A percentile compares a stretch with the other conserved stretches of the same genome.
Evolutionary conservation across 257 asterid genomes (phyloP).

Genomic region (Marsdenia floribunda): DNA sequence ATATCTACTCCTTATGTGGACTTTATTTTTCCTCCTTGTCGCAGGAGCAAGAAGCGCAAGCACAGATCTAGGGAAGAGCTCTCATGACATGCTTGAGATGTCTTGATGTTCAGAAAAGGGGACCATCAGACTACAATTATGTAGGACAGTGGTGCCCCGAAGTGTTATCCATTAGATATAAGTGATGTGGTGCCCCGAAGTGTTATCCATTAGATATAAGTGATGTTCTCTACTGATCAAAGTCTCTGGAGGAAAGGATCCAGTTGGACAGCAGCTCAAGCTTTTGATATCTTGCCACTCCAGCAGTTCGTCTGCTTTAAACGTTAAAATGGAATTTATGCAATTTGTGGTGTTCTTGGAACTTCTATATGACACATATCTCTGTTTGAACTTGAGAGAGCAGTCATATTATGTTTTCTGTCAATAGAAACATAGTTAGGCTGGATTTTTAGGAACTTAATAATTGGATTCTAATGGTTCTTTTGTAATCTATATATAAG

Average conservation of each 20-base stretch:
- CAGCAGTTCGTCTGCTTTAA: neutral
- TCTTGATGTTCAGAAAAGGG: constrained; percentile 8
- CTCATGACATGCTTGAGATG: constrained; percentile 34
- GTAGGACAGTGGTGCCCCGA: neutral
- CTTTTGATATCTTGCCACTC: neutral
- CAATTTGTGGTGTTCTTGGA: neutral
- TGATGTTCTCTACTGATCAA: no score
- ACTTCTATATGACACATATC: no score
- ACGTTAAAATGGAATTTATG: neutral
- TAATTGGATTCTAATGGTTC: no score
- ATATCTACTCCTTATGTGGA: neutral
- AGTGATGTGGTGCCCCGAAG: neutral
- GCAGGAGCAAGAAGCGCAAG: constrained; percentile 95
- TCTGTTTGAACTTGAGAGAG: neutral
- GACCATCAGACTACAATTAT: neutral
- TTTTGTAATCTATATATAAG: no score
- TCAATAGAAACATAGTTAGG: neutral
- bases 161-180: neutral
- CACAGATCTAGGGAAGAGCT: constrained; percentile 74
- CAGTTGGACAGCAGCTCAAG: neutral
- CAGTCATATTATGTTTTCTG: neutral
- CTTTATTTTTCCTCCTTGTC: neutral
- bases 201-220: neutral
- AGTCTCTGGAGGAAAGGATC: neutral
- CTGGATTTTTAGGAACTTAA: no score